These are phyloP conservation scores for Venturia nashicola DNA, from an alignment of 2,329 filamentous ascomycete species.

Conservation along the genomic window DNA sequence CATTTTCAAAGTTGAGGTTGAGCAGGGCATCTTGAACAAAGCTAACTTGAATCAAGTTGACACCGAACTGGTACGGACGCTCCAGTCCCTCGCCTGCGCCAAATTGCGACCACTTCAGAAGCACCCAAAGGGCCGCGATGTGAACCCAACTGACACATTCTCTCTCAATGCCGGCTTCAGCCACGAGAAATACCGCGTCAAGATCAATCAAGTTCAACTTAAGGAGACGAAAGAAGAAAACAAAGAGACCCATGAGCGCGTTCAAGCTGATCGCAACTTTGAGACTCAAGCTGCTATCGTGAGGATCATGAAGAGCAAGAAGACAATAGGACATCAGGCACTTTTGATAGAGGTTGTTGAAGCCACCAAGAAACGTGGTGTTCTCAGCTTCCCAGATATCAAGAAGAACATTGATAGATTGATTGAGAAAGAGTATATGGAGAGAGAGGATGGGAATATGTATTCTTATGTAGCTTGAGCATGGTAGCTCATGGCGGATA, in stretches of 20 bases:
- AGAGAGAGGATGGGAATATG: slow-evolving; percentile 59
- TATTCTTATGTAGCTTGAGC: slow-evolving; percentile 41
- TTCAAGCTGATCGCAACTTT: slow-evolving; percentile 80
- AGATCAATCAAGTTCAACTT: slow-evolving; percentile 97
- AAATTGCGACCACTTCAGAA: slow-evolving; percentile 77
- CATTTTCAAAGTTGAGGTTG: neutral
- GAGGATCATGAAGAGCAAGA: slow-evolving; percentile 89
- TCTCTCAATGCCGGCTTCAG: slow-evolving; percentile 65
- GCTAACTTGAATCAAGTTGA: slow-evolving; percentile 38
- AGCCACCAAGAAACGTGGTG: slow-evolving; percentile 75
- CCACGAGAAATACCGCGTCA: slow-evolving; percentile 78
- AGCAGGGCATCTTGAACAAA: neutral
- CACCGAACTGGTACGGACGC: slow-evolving; percentile 70
- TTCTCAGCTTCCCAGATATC: slow-evolving; percentile 74
- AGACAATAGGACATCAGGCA: slow-evolving; percentile 75
- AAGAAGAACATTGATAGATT: slow-evolving; percentile 95
- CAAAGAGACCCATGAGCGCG: slow-evolving; percentile 80
- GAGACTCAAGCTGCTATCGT: slow-evolving; percentile 97
- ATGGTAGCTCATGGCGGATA: neutral
- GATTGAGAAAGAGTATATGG: slow-evolving; percentile 89
- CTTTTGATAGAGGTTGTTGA: slow-evolving; percentile 86
- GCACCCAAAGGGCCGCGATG: slow-evolving; percentile 71
- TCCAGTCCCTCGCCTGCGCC: slow-evolving; percentile 90
- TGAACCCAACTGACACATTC: slow-evolving; percentile 70
- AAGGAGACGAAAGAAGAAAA: slow-evolving; percentile 95